A percentile compares a stretch with the other conserved stretches of the same genome.
Conservation (phyloP, 1,284 basidiomycete species). For the Lignosus rhinocerotis region DNA sequence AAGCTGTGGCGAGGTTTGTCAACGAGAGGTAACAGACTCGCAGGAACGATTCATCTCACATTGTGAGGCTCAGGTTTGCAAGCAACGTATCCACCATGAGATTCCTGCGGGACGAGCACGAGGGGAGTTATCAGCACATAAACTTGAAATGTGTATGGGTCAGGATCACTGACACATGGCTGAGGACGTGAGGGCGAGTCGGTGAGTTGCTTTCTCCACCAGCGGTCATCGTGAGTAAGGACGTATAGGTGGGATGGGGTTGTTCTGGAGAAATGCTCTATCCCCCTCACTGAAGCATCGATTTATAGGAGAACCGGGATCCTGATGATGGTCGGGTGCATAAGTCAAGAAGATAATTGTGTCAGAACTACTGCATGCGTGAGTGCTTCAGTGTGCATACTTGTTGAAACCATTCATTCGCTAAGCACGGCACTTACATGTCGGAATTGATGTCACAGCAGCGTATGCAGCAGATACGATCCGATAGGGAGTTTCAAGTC, state of each 20-base stretch:
- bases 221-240: not conserved
- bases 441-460: not conserved
- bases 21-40: not conserved
- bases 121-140: slow-evolving; percentile 2
- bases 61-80: slow-evolving; percentile 67
- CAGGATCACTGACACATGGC: slow-evolving; percentile 55
- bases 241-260: not conserved
- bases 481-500: not conserved
- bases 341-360: not conserved
- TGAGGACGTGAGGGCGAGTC: slow-evolving; percentile 7
- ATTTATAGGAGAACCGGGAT: not conserved
- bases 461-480: not conserved
- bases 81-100: slow-evolving; percentile 83
- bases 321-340: not conserved
- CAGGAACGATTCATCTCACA: slow-evolving; percentile 45
- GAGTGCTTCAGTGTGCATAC: not conserved
- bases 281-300: not conserved
- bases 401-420: not conserved
- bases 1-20: slow-evolving; percentile 45
- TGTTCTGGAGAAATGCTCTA: not conserved
- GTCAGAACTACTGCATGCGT: not conserved
- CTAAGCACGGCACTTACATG: not conserved
- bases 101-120: slow-evolving; percentile 46
- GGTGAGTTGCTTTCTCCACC: not conserved
- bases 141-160: not conserved